phyloP scores from a whole-genome alignment of 1,284 basidiomycete species.

The Ceratorhiza oryzae-sativae region DNA sequence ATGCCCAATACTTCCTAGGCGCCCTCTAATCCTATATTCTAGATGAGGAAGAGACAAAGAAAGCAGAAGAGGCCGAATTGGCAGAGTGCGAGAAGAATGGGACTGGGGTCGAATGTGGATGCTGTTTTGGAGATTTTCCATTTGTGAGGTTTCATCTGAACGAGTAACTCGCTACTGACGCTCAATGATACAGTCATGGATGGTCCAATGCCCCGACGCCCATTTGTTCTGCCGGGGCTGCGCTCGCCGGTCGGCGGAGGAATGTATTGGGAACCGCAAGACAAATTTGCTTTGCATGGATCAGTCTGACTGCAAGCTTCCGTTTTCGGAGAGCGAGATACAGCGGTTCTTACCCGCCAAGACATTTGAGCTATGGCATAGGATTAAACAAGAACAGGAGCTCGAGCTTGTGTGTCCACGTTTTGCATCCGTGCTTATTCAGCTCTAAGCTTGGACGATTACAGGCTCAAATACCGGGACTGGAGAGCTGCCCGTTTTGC shows the following conservation, averaged over 20 bases:
- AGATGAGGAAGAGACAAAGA: constrained; percentile 44
- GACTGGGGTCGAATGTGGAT: constrained; percentile 78
- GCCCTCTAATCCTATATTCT: background rate
- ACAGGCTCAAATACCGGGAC: constrained; percentile 48
- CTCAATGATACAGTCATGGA: constrained; percentile 63
- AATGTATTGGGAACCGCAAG: constrained; percentile 52
- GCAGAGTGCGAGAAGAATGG: constrained; percentile 54
- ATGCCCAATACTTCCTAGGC: no score
- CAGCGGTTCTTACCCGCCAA: constrained; percentile 60
- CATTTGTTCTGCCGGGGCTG: constrained; percentile 76
- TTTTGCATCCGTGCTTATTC: background rate
- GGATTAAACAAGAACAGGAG: constrained; percentile 76
- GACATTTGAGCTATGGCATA: constrained; percentile 72
- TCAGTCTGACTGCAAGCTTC: constrained; percentile 71
- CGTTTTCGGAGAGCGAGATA: constrained; percentile 62
- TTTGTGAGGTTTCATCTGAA: constrained; percentile 61
- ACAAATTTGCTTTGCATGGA: constrained; percentile 78
- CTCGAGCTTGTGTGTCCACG: constrained; percentile 64
- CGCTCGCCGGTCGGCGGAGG: constrained; percentile 54
- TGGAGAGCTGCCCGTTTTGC: constrained; percentile 89
- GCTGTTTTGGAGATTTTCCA: constrained; percentile 75
- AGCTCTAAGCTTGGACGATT: background rate
- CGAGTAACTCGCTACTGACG: background rate
- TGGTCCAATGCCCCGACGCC: constrained; percentile 84
- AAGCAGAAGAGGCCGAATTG: constrained; percentile 52